Evolutionary conservation across 441 rosid species (phyloP).

Genomic region (Arabidopsis lyrata): DNA sequence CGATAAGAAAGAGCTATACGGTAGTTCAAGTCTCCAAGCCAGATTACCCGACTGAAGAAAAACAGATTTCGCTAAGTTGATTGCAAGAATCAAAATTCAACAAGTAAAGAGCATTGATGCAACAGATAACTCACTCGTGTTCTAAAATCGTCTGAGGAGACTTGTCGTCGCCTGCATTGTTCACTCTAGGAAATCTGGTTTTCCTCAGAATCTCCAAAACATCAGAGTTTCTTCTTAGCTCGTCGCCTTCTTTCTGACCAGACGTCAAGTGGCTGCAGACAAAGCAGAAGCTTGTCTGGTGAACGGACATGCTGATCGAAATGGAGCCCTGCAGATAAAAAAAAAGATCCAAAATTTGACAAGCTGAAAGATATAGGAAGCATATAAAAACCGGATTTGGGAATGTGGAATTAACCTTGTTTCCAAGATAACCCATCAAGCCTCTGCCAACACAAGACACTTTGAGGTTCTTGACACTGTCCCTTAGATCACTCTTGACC

Average conservation of each 20-base stretch:
- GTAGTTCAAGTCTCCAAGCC: conserved; percentile 99
- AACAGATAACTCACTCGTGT: conserved; percentile 73
- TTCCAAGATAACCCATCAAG: conserved; percentile 90
- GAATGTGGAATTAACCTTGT: conserved; percentile 56
- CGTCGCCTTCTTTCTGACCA: conserved; percentile 99
- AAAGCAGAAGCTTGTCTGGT: conserved; percentile 98
- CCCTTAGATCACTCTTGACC: conserved; percentile 76
- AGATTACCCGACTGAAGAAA: conserved; percentile 77
- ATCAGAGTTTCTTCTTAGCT: conserved; percentile 91
- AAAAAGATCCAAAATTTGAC: conserved; percentile 37
- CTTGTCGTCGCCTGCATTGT: conserved; percentile 62
- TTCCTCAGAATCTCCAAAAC: conserved; percentile 97
- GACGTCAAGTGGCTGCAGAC: conserved; percentile 97
- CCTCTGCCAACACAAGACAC: conserved; percentile 89
- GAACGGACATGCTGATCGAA: conserved; percentile 96
- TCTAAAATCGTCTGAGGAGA: conserved; percentile 93
- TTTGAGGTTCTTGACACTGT: conserved; percentile 63
- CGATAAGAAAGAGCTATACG: conserved; percentile 89
- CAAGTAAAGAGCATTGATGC: not conserved
- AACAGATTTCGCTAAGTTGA: not conserved
- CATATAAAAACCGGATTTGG: not conserved
- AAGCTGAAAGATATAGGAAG: not conserved
- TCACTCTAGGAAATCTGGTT: conserved; percentile 92
- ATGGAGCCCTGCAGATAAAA: conserved; percentile 86
- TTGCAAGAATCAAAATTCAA: conserved; percentile 26